Conservation (phyloP, 208 protist species). For the Crithidia mellificae region DNA sequence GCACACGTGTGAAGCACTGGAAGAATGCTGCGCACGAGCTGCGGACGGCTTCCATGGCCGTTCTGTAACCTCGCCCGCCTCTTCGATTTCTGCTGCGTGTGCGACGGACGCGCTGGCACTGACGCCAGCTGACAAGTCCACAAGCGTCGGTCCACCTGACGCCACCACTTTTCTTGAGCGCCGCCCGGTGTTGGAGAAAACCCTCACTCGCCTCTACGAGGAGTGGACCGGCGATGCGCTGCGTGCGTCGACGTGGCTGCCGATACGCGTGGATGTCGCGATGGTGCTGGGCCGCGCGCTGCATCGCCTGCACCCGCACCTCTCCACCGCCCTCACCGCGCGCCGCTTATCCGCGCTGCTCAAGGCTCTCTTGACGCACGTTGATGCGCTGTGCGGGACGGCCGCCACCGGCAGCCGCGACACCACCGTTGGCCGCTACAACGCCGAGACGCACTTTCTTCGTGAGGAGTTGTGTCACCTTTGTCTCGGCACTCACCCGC, state of each 20-base stretch:
- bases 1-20: slow-evolving; percentile 30
- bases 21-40: slow-evolving; percentile 10
- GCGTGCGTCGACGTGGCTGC: slow-evolving; percentile 6
- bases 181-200: slow-evolving; percentile 19
- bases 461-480: slow-evolving; percentile 46
- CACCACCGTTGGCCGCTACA: slow-evolving; percentile 29
- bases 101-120: not conserved
- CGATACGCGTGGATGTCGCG: slow-evolving; percentile 24
- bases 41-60: not conserved
- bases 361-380: slow-evolving; percentile 48
- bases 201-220: slow-evolving; percentile 11
- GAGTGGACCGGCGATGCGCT: slow-evolving; percentile 19
- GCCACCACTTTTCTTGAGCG: slow-evolving; percentile 7
- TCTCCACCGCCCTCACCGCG: slow-evolving; percentile 23
- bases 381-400: slow-evolving; percentile 46
- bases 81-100: too few species aligned
- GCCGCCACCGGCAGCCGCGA: slow-evolving; percentile 19
- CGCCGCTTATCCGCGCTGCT: slow-evolving; percentile 53
- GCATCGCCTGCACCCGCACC: slow-evolving; percentile 19
- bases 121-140: not conserved
- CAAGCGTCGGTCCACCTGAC: not conserved
- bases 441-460: slow-evolving; percentile 22
- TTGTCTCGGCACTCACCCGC: slow-evolving; percentile 72
- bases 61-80: too few species aligned
- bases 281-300: slow-evolving; percentile 16